Evolutionary conservation across 2,329 filamentous ascomycete species (phyloP).

Genomic region (Sporothrix protearum): DNA sequence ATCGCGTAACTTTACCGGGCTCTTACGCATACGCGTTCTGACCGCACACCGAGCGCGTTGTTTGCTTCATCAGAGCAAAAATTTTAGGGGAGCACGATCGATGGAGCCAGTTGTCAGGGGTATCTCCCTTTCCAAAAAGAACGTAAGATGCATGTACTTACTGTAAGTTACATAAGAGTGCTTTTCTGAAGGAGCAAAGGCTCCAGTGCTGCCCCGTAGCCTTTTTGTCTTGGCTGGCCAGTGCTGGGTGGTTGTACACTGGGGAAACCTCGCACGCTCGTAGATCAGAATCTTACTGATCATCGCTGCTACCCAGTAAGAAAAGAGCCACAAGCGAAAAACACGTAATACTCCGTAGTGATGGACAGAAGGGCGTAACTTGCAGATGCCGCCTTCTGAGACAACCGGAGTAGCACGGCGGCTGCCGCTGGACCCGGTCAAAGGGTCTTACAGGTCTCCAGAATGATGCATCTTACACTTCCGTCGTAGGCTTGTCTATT

Average conservation of each 20-base stretch:
- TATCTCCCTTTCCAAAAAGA: not conserved
- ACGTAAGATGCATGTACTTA: no score
- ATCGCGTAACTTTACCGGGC: not conserved
- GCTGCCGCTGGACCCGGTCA: not conserved
- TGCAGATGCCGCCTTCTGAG: not conserved
- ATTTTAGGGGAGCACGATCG: not conserved
- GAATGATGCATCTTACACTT: not conserved
- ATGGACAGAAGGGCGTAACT: not conserved
- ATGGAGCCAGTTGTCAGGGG: not conserved
- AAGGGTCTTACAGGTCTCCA: not conserved
- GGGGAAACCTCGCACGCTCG: not conserved
- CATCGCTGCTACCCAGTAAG: not conserved
- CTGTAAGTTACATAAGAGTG: no score
- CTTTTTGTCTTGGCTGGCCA: not conserved
- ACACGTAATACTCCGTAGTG: no score
- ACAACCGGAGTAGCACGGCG: not conserved
- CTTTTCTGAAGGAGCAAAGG: not conserved
- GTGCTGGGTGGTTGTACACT: not conserved
- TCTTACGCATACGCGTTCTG: not conserved
- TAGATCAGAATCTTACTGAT: constrained; percentile 9
- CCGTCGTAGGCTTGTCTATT: not conserved
- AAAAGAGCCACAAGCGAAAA: not conserved
- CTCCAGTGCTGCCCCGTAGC: not conserved
- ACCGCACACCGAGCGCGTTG: not conserved
- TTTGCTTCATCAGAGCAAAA: not conserved